Evolutionary conservation across 169 alveolate genomes (phyloP), one percentile per base, ranked within the genome.

Genomic region (Plasmodium inui): DNA sequence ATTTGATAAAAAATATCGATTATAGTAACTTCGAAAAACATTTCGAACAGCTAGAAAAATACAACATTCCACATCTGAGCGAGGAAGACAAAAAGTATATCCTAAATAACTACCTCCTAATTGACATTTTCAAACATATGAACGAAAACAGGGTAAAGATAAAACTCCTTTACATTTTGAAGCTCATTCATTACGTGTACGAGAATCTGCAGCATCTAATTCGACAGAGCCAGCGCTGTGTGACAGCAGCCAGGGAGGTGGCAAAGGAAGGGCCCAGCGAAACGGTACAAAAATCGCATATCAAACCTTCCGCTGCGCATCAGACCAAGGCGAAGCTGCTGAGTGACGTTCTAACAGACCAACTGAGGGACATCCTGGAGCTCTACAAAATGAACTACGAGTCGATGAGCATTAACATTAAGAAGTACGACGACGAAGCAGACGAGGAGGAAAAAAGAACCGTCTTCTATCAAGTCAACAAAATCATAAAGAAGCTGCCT

Each of bases 401-500:
- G 34, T 89, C 90, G 10, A 78, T 89, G 94, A 89, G 82, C 82
- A 89, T 89, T 41, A 89, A 89, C 82, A 89, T 89, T 61, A 89
- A 89, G 78, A 89, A 89, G 82, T 57, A 79, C 72, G 90, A 89
- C 22, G 94, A 89, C 6, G 32, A 57, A 17, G n/a, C 67, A 2
- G 89, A 89, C 28, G 85, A 89, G 32, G 90, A 89, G 53, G 94
- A 89, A 14, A 89, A 61, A 14, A 41, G 94, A 61, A 79, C 12
- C 19, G 12, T 89, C 26, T 89, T 41, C 28, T 89, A 89, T n/a
- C 34, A 72, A 26, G 94, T 89, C 2, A 78, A 89, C 32, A 89
- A 89, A 67, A 89, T 89, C 0, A 30, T 80, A 3, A 89, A 89
- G 37, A 79, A 80, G 26, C 19, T 89, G 1, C 89, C 94, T 2